Evolutionary conservation across 192 early-diverging fungal species (phyloP).

Genomic region (Linnemannia zychae): DNA sequence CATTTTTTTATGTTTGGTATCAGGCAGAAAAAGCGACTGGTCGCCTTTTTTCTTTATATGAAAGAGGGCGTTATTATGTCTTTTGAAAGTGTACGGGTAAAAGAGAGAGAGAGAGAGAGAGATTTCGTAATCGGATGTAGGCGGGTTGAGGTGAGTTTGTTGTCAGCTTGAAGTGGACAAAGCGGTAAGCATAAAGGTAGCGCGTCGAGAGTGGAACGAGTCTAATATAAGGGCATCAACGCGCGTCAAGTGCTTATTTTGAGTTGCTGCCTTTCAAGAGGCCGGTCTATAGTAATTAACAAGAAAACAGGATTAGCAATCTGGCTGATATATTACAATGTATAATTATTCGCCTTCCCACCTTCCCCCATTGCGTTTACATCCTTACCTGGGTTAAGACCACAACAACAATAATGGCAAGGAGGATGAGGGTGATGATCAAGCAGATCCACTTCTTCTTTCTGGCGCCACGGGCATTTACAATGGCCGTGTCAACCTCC

Average conservation of each 20-base stretch:
- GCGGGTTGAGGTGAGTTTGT: neutral
- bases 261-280: neutral
- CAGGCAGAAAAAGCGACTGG: neutral
- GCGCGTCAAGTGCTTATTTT: neutral
- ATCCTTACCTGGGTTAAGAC: slow-evolving; percentile 25
- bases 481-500: slow-evolving; percentile 68
- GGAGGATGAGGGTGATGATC: slow-evolving; percentile 53
- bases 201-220: no score
- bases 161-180: no score
- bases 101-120: neutral
- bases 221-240: no score
- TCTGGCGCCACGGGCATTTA: slow-evolving; percentile 60
- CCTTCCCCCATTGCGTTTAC: no score
- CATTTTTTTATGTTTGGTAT: neutral
- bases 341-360: no score
- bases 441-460: slow-evolving; percentile 74
- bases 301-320: neutral
- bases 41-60: neutral
- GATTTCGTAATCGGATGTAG: neutral
- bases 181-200: no score
- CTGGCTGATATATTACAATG: no score
- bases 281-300: neutral
- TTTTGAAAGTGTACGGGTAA: slow-evolving; percentile 6
- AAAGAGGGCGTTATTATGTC: slow-evolving; percentile 4
- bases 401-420: slow-evolving; percentile 61